Conservation (phyloP, 2,329 filamentous ascomycete species). For the Penicillium thymicola region DNA sequence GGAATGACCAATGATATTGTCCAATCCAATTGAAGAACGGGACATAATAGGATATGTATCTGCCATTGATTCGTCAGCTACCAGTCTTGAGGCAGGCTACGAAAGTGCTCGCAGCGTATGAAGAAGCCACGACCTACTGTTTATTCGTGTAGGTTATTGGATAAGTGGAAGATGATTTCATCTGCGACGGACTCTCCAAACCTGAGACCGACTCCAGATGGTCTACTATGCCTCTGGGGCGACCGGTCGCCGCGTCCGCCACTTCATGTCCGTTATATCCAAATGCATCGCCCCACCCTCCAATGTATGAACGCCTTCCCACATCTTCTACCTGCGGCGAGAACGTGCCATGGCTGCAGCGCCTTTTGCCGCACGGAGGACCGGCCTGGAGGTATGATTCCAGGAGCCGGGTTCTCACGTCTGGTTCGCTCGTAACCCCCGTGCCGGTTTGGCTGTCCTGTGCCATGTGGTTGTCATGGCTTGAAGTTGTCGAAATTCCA, state of each 20-base stretch:
- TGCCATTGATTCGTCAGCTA: conserved; percentile 34
- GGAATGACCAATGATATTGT: conserved; percentile 77
- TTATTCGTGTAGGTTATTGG: conserved; percentile 69
- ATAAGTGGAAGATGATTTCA: conserved; percentile 67
- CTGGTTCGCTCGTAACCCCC: conserved; percentile 20
- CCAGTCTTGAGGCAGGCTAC: background rate
- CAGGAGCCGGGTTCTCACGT: conserved; percentile 38
- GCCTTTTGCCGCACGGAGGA: conserved; percentile 39
- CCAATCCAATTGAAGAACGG: conserved; percentile 86
- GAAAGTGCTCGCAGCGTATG: background rate
- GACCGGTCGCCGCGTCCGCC: conserved; percentile 21
- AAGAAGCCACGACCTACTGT: conserved; percentile 57
- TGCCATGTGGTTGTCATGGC: background rate
- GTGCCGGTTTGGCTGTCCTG: conserved; percentile 2
- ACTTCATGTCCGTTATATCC: conserved; percentile 35
- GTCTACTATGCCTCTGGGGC: conserved; percentile 36
- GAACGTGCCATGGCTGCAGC: conserved; percentile 72
- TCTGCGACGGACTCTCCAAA: conserved; percentile 66
- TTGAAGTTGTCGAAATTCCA: conserved; percentile 6
- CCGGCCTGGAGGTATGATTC: conserved; percentile 38
- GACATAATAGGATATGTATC: conserved; percentile 90
- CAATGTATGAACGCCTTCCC: conserved; percentile 44
- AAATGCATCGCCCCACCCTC: conserved; percentile 26
- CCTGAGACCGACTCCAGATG: conserved; percentile 44
- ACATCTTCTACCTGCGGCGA: conserved; percentile 64